Evolutionary conservation across 495 filamentous ascomycete genomes (phyloP).

Genomic region (Aspergillus coremiiformis): DNA sequence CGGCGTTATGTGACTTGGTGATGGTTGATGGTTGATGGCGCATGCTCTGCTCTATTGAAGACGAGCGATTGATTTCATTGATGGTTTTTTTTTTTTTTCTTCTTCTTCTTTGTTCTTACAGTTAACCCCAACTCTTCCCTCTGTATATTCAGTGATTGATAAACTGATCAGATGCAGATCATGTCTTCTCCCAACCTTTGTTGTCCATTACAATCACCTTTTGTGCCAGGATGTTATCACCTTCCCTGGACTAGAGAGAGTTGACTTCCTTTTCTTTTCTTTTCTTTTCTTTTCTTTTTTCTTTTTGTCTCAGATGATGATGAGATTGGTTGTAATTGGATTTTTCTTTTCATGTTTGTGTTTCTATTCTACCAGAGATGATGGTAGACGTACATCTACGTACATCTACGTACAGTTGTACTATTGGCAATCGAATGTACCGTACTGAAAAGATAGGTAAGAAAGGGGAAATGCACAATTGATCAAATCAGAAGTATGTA

Average conservation of each 20-base stretch:
- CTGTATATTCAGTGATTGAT: neutral
- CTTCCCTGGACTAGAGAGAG: neutral
- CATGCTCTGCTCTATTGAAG: slow-evolving; percentile 14
- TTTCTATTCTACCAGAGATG: neutral
- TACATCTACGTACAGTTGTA: neutral
- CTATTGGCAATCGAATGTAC: neutral
- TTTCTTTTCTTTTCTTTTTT: neutral
- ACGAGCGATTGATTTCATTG: slow-evolving; percentile 11
- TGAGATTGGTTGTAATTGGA: slow-evolving; percentile 12
- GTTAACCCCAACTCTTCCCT: neutral
- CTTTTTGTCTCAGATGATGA: neutral
- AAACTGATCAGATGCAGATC: neutral
- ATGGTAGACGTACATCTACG: neutral
- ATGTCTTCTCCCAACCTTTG: neutral
- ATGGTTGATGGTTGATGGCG: slow-evolving; percentile 20
- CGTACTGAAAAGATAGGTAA: neutral
- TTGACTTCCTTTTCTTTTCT: neutral
- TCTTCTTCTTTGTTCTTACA: slow-evolving; percentile 5
- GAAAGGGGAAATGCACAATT: neutral
- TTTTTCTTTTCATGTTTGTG: neutral
- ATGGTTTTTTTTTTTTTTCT: slow-evolving; percentile 7
- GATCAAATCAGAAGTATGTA: neutral
- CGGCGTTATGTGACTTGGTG: slow-evolving; percentile 20
- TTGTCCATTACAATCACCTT: neutral
- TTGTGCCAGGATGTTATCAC: neutral